These are phyloP conservation scores for Oidiodendron maius DNA, from an alignment of 495 filamentous ascomycete genomes.

Conservation along the genomic window DNA sequence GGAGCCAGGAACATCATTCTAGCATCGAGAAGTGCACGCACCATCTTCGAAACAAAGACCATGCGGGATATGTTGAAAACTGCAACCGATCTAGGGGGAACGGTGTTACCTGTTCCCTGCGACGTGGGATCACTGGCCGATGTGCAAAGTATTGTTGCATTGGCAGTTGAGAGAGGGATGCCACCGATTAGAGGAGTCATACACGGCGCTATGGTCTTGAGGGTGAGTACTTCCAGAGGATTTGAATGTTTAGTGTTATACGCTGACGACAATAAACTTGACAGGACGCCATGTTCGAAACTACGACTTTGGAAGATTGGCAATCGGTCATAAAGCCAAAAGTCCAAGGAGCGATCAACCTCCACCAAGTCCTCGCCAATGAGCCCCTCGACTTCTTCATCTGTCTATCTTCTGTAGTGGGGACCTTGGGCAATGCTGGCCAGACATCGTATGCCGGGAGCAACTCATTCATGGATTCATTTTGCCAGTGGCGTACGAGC, in stretches of 20 bases:
- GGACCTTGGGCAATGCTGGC: slow-evolving; percentile 49
- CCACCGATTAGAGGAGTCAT: slow-evolving; percentile 49
- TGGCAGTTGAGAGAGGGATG: too few species aligned
- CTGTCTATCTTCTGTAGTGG: slow-evolving; percentile 53
- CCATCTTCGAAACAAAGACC: slow-evolving; percentile 9
- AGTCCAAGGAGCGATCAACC: slow-evolving; percentile 48
- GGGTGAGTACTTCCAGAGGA: slow-evolving; percentile 25
- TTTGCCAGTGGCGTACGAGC: slow-evolving; percentile 37
- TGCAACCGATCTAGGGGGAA: too few species aligned
- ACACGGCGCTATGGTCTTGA: slow-evolving; percentile 26
- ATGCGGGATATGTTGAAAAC: slow-evolving; percentile 23
- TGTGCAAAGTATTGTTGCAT: too few species aligned
- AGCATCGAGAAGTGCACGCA: slow-evolving; percentile 45
- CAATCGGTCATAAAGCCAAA: slow-evolving; percentile 43
- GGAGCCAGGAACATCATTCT: slow-evolving; percentile 51
- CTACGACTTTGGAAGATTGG: slow-evolving; percentile 46
- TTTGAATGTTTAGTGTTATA: neutral
- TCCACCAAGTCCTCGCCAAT: slow-evolving; percentile 43
- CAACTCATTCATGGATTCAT: slow-evolving; percentile 51
- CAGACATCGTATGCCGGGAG: slow-evolving; percentile 58
- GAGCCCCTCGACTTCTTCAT: slow-evolving; percentile 66
- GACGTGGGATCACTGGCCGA: too few species aligned
- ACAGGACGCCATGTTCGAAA: slow-evolving; percentile 49
- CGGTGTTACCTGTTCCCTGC: slow-evolving; percentile 28
- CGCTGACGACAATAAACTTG: too few species aligned